phyloP scores from a whole-genome alignment of 2,329 filamentous ascomycete genomes.

The Diaporthe sp. region DNA sequence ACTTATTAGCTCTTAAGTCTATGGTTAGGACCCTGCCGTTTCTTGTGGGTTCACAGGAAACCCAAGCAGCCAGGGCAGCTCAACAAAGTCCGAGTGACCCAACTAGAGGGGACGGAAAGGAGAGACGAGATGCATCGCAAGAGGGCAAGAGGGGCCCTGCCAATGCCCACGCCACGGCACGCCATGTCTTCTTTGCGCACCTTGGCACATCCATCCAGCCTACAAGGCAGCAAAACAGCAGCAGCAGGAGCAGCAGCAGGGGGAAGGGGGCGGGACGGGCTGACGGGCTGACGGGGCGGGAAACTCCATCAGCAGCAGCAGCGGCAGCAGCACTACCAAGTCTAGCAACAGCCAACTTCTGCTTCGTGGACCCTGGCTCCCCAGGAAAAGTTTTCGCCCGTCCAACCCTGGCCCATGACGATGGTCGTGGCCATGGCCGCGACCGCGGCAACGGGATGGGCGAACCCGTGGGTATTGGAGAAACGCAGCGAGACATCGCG shows the following conservation, averaged over 20 bases:
- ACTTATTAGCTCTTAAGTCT: neutral
- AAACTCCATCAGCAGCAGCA: neutral
- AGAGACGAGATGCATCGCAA: neutral
- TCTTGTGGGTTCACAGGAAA: slow-evolving; percentile 20
- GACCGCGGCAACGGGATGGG: slow-evolving; percentile 10
- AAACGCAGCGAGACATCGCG: slow-evolving; percentile 13
- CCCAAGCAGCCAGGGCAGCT: neutral
- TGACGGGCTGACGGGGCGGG: neutral
- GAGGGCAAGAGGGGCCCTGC: neutral
- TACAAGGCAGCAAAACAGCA: slow-evolving; percentile 1
- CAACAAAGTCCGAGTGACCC: slow-evolving; percentile 21
- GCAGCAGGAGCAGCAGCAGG: neutral
- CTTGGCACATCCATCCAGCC: neutral
- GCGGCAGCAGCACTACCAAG: neutral
- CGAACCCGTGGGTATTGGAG: slow-evolving; percentile 17
- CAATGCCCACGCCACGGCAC: slow-evolving; percentile 19
- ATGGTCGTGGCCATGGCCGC: neutral
- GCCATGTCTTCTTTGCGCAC: slow-evolving; percentile 7
- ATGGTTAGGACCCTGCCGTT: neutral
- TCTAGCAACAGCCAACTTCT: slow-evolving; percentile 2
- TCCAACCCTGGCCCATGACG: slow-evolving; percentile 19
- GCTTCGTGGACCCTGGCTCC: slow-evolving; percentile 8
- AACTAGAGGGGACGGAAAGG: neutral
- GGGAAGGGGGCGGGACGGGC: neutral
- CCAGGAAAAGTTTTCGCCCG: slow-evolving; percentile 18